Percentiles rank a stretch among this genome's conserved stretches.
These are phyloP conservation scores for Hypoxylon crocopeplum DNA, from an alignment of 495 filamentous ascomycete species.

Conservation along the genomic window DNA sequence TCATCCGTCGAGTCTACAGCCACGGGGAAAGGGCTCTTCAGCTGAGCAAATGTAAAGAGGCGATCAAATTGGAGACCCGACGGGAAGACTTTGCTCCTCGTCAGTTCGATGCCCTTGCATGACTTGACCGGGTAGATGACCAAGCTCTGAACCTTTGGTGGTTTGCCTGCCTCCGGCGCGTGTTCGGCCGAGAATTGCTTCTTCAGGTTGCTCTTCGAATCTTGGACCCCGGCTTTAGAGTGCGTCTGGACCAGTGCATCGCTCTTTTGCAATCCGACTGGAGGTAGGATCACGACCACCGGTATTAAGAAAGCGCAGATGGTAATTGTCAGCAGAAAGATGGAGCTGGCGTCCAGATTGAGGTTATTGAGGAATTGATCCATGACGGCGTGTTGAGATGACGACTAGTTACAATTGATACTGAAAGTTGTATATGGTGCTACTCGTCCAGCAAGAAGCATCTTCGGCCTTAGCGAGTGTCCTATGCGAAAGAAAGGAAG, in stretches of 20 bases:
- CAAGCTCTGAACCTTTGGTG: constrained; percentile 71
- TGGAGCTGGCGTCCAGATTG: constrained; percentile 40
- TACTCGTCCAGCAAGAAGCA: constrained; percentile 35
- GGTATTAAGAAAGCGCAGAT: constrained; percentile 56
- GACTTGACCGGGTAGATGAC: constrained; percentile 91
- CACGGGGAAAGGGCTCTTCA: constrained; percentile 61
- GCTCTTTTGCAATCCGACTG: constrained; percentile 49
- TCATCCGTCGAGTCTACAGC: constrained; percentile 44
- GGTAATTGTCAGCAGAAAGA: constrained; percentile 54
- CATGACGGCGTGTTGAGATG: constrained; percentile 22
- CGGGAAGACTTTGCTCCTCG: constrained; percentile 66
- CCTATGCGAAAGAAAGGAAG: background rate
- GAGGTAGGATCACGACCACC: constrained; percentile 54
- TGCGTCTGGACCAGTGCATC: constrained; percentile 58
- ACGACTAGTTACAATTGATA: constrained; percentile 6
- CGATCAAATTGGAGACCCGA: constrained; percentile 85
- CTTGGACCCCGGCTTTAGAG: constrained; percentile 43
- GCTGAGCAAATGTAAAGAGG: constrained; percentile 81
- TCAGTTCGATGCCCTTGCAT: constrained; percentile 80
- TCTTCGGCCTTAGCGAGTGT: constrained; percentile 7
- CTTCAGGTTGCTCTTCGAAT: constrained; percentile 51
- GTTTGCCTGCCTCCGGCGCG: constrained; percentile 34
- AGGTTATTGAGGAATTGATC: constrained; percentile 15
- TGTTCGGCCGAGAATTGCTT: constrained; percentile 48
- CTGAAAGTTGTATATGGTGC: constrained; percentile 9